Percentiles rank a stretch among this genome's conserved stretches.
Evolutionary conservation across 1,139 yeast species (phyloP).

Genomic region (Yamadazyma dushanensis): DNA sequence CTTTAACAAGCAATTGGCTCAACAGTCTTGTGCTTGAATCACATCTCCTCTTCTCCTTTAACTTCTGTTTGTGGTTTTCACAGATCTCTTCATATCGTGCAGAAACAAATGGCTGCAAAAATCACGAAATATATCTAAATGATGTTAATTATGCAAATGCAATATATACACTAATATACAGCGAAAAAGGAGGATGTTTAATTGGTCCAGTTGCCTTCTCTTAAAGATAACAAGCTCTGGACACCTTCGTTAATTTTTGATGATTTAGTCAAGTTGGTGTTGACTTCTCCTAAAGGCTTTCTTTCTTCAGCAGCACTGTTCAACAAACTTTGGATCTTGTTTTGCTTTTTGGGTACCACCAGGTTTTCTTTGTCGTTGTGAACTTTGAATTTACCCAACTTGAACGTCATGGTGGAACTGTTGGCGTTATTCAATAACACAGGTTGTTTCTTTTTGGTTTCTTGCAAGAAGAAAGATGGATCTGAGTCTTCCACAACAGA

Average conservation of each 20-base stretch:
- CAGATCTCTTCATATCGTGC: too few species aligned
- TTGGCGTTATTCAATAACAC: conserved; percentile 30
- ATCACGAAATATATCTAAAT: background rate
- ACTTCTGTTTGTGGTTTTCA: background rate
- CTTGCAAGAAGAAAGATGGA: conserved; percentile 22
- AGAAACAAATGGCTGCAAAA: conserved; percentile 3
- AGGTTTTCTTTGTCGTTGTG: conserved; percentile 14
- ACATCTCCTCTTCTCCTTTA: too few species aligned
- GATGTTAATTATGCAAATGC: conserved; percentile 6
- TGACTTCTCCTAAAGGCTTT: conserved; percentile 26
- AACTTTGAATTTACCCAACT: conserved; percentile 24
- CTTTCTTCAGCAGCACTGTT: conserved; percentile 23
- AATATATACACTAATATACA: conserved; percentile 16
- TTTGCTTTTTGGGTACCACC: conserved; percentile 6
- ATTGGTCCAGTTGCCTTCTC: conserved; percentile 37
- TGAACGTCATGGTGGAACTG: conserved; percentile 43
- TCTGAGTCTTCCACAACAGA: conserved; percentile 21
- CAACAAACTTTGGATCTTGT: conserved; percentile 20
- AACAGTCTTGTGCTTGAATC: too few species aligned
- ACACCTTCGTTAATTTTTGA: conserved; percentile 34
- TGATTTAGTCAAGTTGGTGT: conserved; percentile 15
- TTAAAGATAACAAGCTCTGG: conserved; percentile 44
- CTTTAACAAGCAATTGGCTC: too few species aligned
- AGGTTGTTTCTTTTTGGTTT: conserved; percentile 43
- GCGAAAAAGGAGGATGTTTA: background rate